A percentile compares a stretch with the other conserved stretches of the same genome.
These are phyloP conservation scores for Massariosphaeria phaeospora DNA, from an alignment of 495 filamentous ascomycete species.

Conservation along the genomic window DNA sequence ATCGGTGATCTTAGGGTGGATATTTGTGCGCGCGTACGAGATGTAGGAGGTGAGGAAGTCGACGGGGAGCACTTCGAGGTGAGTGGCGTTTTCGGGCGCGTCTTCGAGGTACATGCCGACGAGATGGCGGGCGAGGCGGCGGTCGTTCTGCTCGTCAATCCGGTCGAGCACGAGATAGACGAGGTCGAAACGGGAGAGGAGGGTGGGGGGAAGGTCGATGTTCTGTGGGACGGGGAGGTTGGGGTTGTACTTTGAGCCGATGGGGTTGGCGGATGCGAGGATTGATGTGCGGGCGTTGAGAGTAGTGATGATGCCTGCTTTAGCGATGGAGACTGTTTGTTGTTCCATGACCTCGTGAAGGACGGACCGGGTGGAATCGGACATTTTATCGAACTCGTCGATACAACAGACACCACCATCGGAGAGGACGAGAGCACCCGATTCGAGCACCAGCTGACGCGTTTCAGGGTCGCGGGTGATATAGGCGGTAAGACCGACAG, in stretches of 20 bases:
- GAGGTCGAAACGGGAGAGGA: constrained; percentile 91
- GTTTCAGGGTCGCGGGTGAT: constrained; percentile 94
- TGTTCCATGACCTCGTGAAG: constrained; percentile 99
- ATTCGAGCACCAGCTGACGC: constrained; percentile 90
- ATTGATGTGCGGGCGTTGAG: constrained; percentile 92
- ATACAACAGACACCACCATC: constrained; percentile 98
- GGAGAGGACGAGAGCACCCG: constrained; percentile 88
- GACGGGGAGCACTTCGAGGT: constrained; percentile 75
- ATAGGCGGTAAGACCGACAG: constrained; percentile 97
- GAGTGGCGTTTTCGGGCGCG: constrained; percentile 76
- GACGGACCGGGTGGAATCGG: constrained; percentile 88
- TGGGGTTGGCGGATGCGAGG: constrained; percentile 93
- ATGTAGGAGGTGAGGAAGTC: constrained; percentile 97
- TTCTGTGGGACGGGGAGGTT: constrained; percentile 95
- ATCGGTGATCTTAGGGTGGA: constrained; percentile 73
- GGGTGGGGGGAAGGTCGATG: constrained; percentile 91
- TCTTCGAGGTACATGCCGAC: constrained; percentile 97
- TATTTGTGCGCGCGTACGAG: constrained; percentile 85
- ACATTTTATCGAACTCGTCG: constrained; percentile 99
- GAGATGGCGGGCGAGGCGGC: constrained; percentile 83
- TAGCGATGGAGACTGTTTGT: constrained; percentile 97
- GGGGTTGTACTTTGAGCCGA: constrained; percentile 94
- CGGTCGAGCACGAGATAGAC: constrained; percentile 95
- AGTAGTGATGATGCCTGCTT: constrained; percentile 98
- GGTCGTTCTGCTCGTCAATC: constrained; percentile 81